phyloP scores from a whole-genome alignment of 2,329 filamentous ascomycete genomes.

The Claviceps maximensis region DNA sequence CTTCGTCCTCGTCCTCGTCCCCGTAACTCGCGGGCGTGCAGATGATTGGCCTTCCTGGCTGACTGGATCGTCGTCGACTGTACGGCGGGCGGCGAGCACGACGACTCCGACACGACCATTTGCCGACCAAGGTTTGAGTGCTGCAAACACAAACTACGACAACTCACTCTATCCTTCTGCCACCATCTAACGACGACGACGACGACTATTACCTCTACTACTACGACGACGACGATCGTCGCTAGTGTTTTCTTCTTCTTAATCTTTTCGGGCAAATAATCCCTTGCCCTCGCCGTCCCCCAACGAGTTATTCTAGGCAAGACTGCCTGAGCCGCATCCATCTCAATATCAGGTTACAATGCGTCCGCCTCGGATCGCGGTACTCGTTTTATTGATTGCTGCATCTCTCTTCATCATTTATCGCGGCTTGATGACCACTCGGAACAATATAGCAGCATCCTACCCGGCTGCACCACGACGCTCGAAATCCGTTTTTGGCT shows the following conservation, averaged over 20 bases:
- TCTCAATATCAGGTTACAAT: conserved; percentile 22
- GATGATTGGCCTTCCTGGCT: conserved; percentile 4
- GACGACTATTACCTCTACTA: background rate
- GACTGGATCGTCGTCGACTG: conserved; percentile 6
- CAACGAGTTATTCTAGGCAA: background rate
- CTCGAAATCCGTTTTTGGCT: conserved; percentile 20
- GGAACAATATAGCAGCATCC: conserved; percentile 12
- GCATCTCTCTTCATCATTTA: conserved; percentile 42
- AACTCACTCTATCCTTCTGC: background rate
- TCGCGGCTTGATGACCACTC: conserved; percentile 31
- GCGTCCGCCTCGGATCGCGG: conserved; percentile 40
- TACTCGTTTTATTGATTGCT: conserved; percentile 39
- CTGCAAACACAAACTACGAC: background rate
- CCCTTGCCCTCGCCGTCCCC: background rate
- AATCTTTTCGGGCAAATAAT: background rate
- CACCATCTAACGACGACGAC: background rate
- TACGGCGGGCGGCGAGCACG: conserved; percentile 1
- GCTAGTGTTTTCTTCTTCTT: background rate
- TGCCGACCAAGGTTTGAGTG: background rate
- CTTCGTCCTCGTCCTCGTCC: background rate
- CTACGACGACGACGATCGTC: background rate
- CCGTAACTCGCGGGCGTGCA: conserved; percentile 1
- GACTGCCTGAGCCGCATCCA: background rate
- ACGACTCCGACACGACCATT: background rate
- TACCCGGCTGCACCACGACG: conserved; percentile 12